Conservation (phyloP, 1,284 basidiomycete genomes). For the Sparassis latifolia region DNA sequence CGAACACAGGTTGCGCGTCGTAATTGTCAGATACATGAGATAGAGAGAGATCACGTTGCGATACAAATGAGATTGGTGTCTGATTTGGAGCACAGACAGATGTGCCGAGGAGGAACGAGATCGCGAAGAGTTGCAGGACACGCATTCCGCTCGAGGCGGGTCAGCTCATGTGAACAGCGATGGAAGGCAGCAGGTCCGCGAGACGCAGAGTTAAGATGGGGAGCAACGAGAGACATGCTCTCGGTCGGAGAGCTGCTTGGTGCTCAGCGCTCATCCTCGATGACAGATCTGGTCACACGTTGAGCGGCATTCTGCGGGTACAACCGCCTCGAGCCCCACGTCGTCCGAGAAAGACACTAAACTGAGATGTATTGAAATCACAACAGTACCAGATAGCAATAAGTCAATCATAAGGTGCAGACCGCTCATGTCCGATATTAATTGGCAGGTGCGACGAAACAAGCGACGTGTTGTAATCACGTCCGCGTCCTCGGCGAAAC, state of each 20-base stretch:
- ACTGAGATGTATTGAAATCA: not conserved
- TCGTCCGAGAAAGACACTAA: too few relatives aligned
- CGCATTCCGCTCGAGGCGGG: not conserved
- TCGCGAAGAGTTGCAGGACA: not conserved
- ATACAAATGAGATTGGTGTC: slow-evolving; percentile 4
- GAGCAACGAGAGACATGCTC: too few relatives aligned
- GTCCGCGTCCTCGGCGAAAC: slow-evolving; percentile 38
- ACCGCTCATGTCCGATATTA: not conserved
- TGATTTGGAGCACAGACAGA: not conserved
- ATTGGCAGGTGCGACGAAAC: not conserved
- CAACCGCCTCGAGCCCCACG: too few relatives aligned
- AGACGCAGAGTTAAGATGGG: too few relatives aligned
- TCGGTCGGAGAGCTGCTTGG: too few relatives aligned
- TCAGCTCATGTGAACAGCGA: too few relatives aligned
- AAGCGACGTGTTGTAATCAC: slow-evolving; percentile 12
- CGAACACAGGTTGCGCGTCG: slow-evolving; percentile 1
- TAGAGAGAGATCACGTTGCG: slow-evolving; percentile 8
- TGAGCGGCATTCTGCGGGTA: too few relatives aligned
- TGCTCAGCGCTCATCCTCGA: too few relatives aligned
- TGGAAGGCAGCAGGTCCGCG: too few relatives aligned
- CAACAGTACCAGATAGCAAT: slow-evolving; percentile 2
- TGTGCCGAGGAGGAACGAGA: not conserved
- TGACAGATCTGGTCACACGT: too few relatives aligned
- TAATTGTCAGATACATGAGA: not conserved
- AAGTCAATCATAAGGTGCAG: not conserved